Base-by-base conservation (phyloP, 768 basidiomycete genomes). In the Lactarius hatsudake region DNA sequence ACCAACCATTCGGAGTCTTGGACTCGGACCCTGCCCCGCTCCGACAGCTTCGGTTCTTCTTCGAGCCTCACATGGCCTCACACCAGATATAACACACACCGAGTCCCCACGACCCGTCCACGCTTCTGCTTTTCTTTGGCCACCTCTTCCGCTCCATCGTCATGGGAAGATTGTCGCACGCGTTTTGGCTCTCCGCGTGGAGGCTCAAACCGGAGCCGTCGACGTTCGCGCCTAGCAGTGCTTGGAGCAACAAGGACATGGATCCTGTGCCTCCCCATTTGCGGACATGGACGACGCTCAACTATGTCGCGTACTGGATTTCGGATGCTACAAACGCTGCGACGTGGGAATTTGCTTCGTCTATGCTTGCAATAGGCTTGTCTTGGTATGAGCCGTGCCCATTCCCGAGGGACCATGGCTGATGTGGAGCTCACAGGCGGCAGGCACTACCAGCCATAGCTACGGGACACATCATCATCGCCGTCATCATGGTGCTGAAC, bases 191-290 rank as follows among this genome's bases (percentile, higher is more conserved):
- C 53, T 78, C 80, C 13, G 71, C 73, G 30, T 86, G 84, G 86
- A 79, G 76, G 17, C 80, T 88, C 43, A 78, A 84, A 71, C 81
- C 83, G 12, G 80, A 82, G 61, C 75, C 80, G 48, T 82, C 82
- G 26, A 83, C 81, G 30, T 86, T 88, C 71, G 89, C 86, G 5
- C 82, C 86, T 10, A 81, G 73, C 55, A 80, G 81, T 68, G 79
- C 81, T 74, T 90, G 88, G 88, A 81, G 79, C 69, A 92, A 92
- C 75, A 83, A 83, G 70, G 90, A 90, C 72, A 90, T 91, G 86
- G 90, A 90, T 69, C 89, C 89, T 6, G 88, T 90, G 13, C 86
- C 87, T 48, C 81, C 77, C 0, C 75, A 84, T 30, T 69, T 79
- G 51, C 77, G 89, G 66, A 91, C 88, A 2, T 92, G 90, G 90